phyloP scores from a whole-genome alignment of 768 basidiomycete species.

The Phanerochaete carnosa region DNA sequence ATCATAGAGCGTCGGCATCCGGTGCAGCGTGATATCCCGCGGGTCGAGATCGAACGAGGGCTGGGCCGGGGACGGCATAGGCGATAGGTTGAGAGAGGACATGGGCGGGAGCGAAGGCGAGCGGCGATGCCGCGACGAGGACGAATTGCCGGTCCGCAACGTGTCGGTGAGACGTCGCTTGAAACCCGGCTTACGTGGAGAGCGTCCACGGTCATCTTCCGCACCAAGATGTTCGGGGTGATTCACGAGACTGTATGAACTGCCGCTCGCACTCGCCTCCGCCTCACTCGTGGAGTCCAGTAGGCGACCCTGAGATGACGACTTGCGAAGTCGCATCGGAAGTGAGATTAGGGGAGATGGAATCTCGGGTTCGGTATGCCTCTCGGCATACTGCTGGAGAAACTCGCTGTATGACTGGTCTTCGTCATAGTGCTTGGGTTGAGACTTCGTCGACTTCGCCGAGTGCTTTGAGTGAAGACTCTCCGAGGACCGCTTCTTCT shows the following conservation, averaged over 20 bases:
- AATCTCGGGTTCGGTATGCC: conserved; percentile 13
- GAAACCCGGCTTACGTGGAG: conserved; percentile 22
- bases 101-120: conserved; percentile 22
- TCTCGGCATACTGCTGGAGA: not conserved
- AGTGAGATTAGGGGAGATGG: conserved; percentile 38
- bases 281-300: conserved; percentile 12
- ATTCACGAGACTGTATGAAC: conserved; percentile 10
- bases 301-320: conserved; percentile 25
- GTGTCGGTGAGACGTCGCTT: conserved; percentile 24
- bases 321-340: conserved; percentile 31
- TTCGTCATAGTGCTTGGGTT: conserved; percentile 26
- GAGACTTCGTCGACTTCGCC: conserved; percentile 31
- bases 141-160: conserved; percentile 12
- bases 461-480: conserved; percentile 37
- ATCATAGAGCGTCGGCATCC: conserved; percentile 47
- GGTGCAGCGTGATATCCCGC: not conserved
- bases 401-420: not conserved
- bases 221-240: conserved; percentile 5
- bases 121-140: conserved; percentile 19
- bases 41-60: conserved; percentile 12
- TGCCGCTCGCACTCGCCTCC: conserved; percentile 14
- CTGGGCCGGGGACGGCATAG: conserved; percentile 13
- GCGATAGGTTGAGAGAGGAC: conserved; percentile 3
- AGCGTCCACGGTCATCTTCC: conserved; percentile 2
- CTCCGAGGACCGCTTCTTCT: conserved; percentile 34